phyloP scores from a whole-genome alignment of 192 early-diverging fungal genomes.

The Coemansia sp. region DNA sequence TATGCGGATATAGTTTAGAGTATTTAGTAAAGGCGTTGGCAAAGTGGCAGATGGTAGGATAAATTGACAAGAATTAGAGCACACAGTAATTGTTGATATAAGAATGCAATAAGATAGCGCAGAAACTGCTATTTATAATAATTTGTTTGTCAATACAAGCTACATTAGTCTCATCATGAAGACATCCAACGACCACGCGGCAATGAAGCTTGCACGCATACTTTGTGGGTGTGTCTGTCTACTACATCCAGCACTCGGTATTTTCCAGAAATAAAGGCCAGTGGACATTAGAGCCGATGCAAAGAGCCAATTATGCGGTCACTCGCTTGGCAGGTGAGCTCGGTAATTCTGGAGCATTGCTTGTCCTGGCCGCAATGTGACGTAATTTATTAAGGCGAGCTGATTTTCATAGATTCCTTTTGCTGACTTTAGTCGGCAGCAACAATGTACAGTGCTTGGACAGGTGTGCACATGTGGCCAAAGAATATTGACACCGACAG shows the following conservation, averaged over 20 bases:
- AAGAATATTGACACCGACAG: neutral
- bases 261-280: neutral
- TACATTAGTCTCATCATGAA: neutral
- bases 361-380: neutral
- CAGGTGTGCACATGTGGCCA: neutral
- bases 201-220: neutral
- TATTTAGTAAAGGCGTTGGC: too few relatives aligned
- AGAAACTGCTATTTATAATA: neutral
- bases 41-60: too few relatives aligned
- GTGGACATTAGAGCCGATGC: neutral
- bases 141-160: neutral
- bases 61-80: neutral
- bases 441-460: neutral
- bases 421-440: neutral
- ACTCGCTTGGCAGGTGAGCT: constrained; percentile 1
- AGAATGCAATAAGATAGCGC: neutral
- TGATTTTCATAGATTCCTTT: neutral
- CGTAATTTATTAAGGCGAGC: neutral
- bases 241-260: neutral
- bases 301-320: neutral
- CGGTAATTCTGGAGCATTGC: neutral
- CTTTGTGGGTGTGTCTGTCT: neutral
- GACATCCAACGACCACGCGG: neutral
- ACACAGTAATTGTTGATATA: neutral
- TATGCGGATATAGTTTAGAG: neutral